Percentiles rank a stretch among this genome's conserved stretches.
Conservation (phyloP, 2,329 filamentous ascomycete genomes). For the Ophiostoma pallidulum region DNA sequence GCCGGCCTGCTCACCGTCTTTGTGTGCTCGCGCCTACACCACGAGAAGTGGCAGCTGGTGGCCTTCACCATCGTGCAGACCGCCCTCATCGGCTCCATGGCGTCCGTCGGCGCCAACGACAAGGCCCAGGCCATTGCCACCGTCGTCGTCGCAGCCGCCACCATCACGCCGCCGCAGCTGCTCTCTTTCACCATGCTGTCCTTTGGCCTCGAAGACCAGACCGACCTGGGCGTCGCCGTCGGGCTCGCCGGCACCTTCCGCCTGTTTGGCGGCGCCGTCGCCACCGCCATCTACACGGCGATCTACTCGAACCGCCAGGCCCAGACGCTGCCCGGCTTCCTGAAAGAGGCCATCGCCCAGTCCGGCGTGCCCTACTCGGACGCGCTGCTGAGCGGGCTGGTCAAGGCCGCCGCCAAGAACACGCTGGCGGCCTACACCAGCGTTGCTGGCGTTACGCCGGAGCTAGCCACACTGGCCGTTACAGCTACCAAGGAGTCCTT, state of each 20-base stretch:
- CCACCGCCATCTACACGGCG: conserved; percentile 29
- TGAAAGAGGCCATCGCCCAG: conserved; percentile 15
- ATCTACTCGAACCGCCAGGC: conserved; percentile 25
- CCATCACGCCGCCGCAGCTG: conserved; percentile 25
- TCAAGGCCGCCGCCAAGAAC: conserved; percentile 24
- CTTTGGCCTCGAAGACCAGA: conserved; percentile 27
- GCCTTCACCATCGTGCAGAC: conserved; percentile 26
- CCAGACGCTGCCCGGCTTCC: conserved; percentile 17
- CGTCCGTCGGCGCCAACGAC: conserved; percentile 24
- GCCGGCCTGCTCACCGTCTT: conserved; percentile 23
- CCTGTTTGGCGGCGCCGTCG: conserved; percentile 28
- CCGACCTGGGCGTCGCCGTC: conserved; percentile 28
- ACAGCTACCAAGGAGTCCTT: conserved; percentile 25
- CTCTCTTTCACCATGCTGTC: conserved; percentile 28
- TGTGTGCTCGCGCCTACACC: conserved; percentile 23
- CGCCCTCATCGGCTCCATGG: conserved; percentile 27
- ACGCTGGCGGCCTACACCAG: conserved; percentile 25
- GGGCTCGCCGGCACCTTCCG: conserved; percentile 29
- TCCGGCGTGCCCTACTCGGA: conserved; percentile 18
- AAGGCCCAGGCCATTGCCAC: conserved; percentile 27
- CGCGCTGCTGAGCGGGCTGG: conserved; percentile 16
- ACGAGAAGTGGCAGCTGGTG: conserved; percentile 29
- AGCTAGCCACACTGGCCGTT: conserved; percentile 20
- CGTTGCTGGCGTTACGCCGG: conserved; percentile 22
- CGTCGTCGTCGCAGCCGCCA: conserved; percentile 23